phyloP scores from a whole-genome alignment of 495 filamentous ascomycete species.

The Penicillium pulvis region DNA sequence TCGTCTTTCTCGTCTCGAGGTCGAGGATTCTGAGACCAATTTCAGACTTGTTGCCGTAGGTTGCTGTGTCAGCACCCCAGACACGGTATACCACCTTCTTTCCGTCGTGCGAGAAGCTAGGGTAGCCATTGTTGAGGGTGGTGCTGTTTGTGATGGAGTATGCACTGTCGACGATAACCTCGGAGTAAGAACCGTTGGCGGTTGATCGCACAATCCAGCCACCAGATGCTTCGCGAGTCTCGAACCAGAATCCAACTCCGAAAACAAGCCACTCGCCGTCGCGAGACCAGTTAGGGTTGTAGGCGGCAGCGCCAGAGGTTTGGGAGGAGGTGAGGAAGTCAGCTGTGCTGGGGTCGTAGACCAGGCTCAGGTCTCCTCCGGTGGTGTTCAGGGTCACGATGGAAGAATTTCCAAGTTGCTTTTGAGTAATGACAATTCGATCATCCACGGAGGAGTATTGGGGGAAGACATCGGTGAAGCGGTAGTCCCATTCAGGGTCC shows the following conservation, averaged over 20 bases:
- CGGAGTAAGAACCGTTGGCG: slow-evolving; percentile 27
- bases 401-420: slow-evolving; percentile 33
- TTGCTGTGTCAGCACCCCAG: slow-evolving; percentile 26
- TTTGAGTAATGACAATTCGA: slow-evolving; percentile 28
- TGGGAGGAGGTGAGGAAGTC: slow-evolving; percentile 11
- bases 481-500: slow-evolving; percentile 37
- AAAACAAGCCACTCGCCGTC: slow-evolving; percentile 35
- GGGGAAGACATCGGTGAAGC: slow-evolving; percentile 39
- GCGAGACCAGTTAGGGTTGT: slow-evolving; percentile 31
- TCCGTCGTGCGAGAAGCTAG: slow-evolving; percentile 33
- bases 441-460: slow-evolving; percentile 22
- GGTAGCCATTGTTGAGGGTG: slow-evolving; percentile 32
- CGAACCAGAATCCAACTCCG: slow-evolving; percentile 37
- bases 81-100: slow-evolving; percentile 35
- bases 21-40: slow-evolving; percentile 33
- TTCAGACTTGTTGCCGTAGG: slow-evolving; percentile 18
- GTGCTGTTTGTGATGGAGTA: slow-evolving; percentile 9
- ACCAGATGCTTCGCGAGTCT: slow-evolving; percentile 19
- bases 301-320: slow-evolving; percentile 25
- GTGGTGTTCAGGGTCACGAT: slow-evolving; percentile 22
- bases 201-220: slow-evolving; percentile 29
- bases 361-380: slow-evolving; percentile 10
- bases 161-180: slow-evolving; percentile 25
- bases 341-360: slow-evolving; percentile 17
- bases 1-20: slow-evolving; percentile 27